Percentiles rank a stretch among this genome's conserved stretches.
phyloP scores from a whole-genome alignment of 192 early-diverging fungal genomes.

The Phycomyces blakesleeanus region DNA sequence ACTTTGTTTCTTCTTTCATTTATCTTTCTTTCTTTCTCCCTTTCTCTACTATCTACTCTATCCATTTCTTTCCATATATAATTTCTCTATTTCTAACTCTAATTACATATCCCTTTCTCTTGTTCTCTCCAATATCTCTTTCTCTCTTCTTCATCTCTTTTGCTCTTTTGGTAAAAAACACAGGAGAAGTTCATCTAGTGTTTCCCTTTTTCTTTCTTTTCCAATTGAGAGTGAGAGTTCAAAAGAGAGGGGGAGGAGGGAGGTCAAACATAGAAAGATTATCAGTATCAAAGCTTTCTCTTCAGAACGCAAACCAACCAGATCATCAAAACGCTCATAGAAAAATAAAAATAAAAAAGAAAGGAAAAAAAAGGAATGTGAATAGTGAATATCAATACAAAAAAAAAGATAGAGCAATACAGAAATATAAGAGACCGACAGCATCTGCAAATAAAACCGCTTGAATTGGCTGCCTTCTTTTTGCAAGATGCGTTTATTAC shows the following conservation, averaged over 20 bases:
- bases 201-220: not conserved
- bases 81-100: too few species aligned
- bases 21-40: not conserved
- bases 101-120: not conserved
- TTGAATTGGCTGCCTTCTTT: not conserved
- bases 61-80: not conserved
- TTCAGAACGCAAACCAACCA: not conserved
- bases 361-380: not conserved
- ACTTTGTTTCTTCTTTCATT: too few species aligned
- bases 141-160: not conserved
- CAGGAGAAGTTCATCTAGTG: too few species aligned
- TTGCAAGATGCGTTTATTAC: constrained; percentile 3
- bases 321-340: not conserved
- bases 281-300: not conserved
- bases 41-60: not conserved
- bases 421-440: not conserved
- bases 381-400: not conserved
- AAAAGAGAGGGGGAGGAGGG: too few species aligned
- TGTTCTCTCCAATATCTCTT: not conserved
- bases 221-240: not conserved
- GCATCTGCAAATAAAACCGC: not conserved
- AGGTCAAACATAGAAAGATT: not conserved
- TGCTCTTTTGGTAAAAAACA: not conserved
- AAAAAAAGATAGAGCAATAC: not conserved
- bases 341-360: too few species aligned